Base-by-base conservation (phyloP, 495 filamentous ascomycete species). In the Penicillium roqueforti region DNA sequence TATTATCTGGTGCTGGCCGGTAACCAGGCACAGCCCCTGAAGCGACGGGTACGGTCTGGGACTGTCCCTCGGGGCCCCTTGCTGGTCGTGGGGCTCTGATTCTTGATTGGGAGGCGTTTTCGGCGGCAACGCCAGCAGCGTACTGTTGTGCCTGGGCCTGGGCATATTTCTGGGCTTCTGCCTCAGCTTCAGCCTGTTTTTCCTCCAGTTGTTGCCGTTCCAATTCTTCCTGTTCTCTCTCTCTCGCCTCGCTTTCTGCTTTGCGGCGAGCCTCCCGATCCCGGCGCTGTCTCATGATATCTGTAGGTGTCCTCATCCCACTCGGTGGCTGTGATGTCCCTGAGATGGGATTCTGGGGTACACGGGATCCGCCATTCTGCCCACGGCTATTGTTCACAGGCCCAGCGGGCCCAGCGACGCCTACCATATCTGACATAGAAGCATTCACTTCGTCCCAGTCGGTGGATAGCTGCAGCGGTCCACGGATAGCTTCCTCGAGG, bases 391-490 rank as follows among this genome's bases (percentile, higher is more conserved):
- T 78, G 51, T 70, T 61, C 42, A 60, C 66, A 47, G 69, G 57
- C 32, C 67, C 72, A 45, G 68, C 49, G 46, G 67, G 59, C 61
- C 69, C 69, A 66, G 74, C 70, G 54, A 81, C 80, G 62, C 78
- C 78, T 66, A 81, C 76, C 62, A 95, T 75, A 71, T 95, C 88
- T 60, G 93, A 86, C 93, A 98, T 97, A 58, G 85, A 82, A 62
- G 92, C 91, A 86, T 91, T 90, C 78, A 92, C 85, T 77, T 98
- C 93, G 49, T 86, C 81, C 39, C 82, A 77, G 67, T 95, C 91
- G 14, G 89, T 80, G 4, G 91, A 91, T 72, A 98, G 93, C 10
- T 83, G 79, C 53, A 91, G 80, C 1, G 93, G 92, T 36, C 83
- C 82, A 45, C 92, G 86, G 45, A 97, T 79, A 41, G 88, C 93